These are phyloP conservation scores for Penicillium sp. DNA, from an alignment of 2,329 filamentous ascomycete genomes.

Conservation along the genomic window DNA sequence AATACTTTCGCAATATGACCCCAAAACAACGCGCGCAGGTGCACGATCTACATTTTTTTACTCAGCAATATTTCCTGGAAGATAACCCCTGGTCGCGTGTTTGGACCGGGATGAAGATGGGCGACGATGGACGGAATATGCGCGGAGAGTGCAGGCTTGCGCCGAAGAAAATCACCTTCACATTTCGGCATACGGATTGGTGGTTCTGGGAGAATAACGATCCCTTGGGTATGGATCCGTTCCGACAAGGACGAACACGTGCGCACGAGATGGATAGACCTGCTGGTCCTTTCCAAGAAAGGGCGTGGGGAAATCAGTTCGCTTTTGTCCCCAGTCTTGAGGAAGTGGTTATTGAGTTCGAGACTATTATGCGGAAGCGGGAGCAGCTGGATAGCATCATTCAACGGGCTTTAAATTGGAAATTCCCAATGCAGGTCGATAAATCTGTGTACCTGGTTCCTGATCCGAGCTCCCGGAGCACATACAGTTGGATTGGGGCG, in stretches of 20 bases:
- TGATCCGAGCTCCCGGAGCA: background rate
- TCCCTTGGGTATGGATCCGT: conserved; percentile 30
- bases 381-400: conserved; percentile 25
- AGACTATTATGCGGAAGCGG: conserved; percentile 25
- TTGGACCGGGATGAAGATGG: conserved; percentile 1
- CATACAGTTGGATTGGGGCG: conserved; percentile 6
- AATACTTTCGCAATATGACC: conserved; percentile 22
- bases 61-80: conserved; percentile 29
- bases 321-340: conserved; percentile 15
- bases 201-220: conserved; percentile 29
- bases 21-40: conserved; percentile 20
- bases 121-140: background rate
- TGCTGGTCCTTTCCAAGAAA: background rate
- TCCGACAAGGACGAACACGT: conserved; percentile 11
- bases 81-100: background rate
- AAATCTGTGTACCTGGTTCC: conserved; percentile 1
- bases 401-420: conserved; percentile 24
- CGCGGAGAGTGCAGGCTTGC: conserved; percentile 11
- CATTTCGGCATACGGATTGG: conserved; percentile 32
- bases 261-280: background rate
- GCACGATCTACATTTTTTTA: conserved; percentile 26
- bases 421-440: conserved; percentile 5
- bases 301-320: conserved; percentile 8
- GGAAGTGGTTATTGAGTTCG: conserved; percentile 30
- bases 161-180: conserved; percentile 23